phyloP scores from a whole-genome alignment of 163 green algal species.

The Volvox carteri region DNA sequence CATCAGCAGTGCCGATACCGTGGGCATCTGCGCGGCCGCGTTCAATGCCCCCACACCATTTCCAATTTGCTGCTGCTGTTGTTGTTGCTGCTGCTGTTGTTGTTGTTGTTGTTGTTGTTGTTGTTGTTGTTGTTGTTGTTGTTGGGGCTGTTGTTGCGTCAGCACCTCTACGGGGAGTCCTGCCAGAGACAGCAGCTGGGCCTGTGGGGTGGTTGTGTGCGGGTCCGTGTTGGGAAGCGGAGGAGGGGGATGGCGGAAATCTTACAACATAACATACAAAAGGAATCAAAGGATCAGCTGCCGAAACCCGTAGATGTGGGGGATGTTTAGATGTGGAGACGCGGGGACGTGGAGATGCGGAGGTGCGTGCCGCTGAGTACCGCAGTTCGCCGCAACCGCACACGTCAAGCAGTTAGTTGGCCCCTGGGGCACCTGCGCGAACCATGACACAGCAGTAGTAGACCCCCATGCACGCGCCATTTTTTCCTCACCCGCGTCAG shows the following conservation, averaged over 20 bases:
- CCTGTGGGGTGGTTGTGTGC: neutral
- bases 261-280: neutral
- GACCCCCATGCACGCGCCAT: too few species aligned
- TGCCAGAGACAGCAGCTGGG: constrained; percentile 20
- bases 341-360: neutral
- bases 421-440: too few species aligned
- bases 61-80: neutral
- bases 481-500: neutral
- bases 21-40: constrained; percentile 10
- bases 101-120: neutral
- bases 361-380: neutral
- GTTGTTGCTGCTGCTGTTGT: too few species aligned
- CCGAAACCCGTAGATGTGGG: neutral
- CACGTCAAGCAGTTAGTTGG: too few species aligned
- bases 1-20: constrained; percentile 28
- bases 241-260: neutral
- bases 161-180: constrained; percentile 13
- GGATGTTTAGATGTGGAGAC: neutral
- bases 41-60: neutral
- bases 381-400: neutral
- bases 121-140: neutral
- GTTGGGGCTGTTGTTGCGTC: neutral
- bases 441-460: neutral
- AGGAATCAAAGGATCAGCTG: neutral
- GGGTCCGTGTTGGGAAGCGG: neutral